Base-by-base conservation (phyloP, 768 basidiomycete species). In the Xerocomus spinulosus region DNA sequence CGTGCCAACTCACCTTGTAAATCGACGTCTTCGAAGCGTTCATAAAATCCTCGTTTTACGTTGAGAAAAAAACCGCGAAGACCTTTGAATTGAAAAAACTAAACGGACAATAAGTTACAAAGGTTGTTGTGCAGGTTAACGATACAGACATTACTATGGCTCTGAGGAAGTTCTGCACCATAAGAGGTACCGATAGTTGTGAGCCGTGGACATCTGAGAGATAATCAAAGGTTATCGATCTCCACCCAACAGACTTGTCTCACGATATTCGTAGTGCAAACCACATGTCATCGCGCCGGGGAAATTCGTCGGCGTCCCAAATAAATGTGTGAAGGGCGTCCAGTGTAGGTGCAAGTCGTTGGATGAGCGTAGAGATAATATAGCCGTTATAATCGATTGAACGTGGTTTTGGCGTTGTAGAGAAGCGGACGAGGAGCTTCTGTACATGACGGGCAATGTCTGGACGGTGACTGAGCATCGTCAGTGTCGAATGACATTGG, bases 241-340 rank as follows among this genome's bases (percentile, higher is more conserved):
- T 40, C 4, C 24, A 26, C 10, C 25, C 6, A 46, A 40, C 14
- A 18, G 5, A 8, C 23, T 21, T 32, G 9, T 61, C 77, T 59
- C 55, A 89, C 87, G 79, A 80, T 44, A 78, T 66, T 30, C 84
- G 78, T 55, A 90, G 69, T 36, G 82, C 79, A 51, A 84, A 77
- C 87, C 87, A 90, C 82, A 90, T 84, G 52, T 83, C 81, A 50
- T 88, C 87, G 28, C 74, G 76, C 14, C 82, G 78, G 28, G 81
- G 70, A 8, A 70, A 65, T 60, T 85, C 83, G 12, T 85, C 83
- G 4, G 78, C 83, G 51, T 82, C 82, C 87, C 87, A 90, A 29
- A 77, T 67, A 56, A 89, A 89, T 12, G 71, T 79, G 24, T 72
- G 67, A 33, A 90, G 73, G 17, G 82, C 83, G 39, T 88, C 87